Percentiles rank a stretch among this genome's conserved stretches.
Conservation (phyloP, 2,329 filamentous ascomycete species). For the Penicillium thymicola region DNA sequence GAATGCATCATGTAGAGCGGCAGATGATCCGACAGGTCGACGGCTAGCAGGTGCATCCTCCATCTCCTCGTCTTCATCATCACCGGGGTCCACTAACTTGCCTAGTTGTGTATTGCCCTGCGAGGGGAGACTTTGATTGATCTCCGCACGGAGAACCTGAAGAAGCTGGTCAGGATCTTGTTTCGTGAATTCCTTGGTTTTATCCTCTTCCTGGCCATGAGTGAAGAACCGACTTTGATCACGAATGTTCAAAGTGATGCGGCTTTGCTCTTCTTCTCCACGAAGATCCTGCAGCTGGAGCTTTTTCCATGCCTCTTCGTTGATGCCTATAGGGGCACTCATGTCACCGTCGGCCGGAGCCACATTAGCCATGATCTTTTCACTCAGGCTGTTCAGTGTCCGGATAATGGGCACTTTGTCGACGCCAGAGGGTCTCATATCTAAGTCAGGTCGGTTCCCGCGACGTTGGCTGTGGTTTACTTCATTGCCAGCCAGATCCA, state of each 20-base stretch:
- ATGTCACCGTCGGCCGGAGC: slow-evolving; percentile 71
- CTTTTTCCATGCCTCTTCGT: slow-evolving; percentile 71
- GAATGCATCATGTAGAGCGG: slow-evolving; percentile 56
- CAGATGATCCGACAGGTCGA: slow-evolving; percentile 63
- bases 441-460: slow-evolving; percentile 83
- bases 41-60: slow-evolving; percentile 41
- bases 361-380: slow-evolving; percentile 89
- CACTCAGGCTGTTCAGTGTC: slow-evolving; percentile 83
- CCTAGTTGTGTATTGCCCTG: slow-evolving; percentile 66
- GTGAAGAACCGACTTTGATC: slow-evolving; percentile 83
- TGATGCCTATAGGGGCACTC: slow-evolving; percentile 62
- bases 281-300: slow-evolving; percentile 77
- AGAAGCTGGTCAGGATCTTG: slow-evolving; percentile 70
- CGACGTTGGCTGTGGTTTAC: slow-evolving; percentile 84
- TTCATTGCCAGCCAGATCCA: slow-evolving; percentile 91
- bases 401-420: slow-evolving; percentile 84
- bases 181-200: slow-evolving; percentile 60
- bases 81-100: slow-evolving; percentile 54
- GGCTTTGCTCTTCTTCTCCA: slow-evolving; percentile 68
- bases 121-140: slow-evolving; percentile 49
- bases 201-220: slow-evolving; percentile 43
- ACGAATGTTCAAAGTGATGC: slow-evolving; percentile 80
- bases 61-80: slow-evolving; percentile 56
- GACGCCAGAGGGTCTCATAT: slow-evolving; percentile 74
- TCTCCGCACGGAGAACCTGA: slow-evolving; percentile 59